phyloP scores from a whole-genome alignment of 2,329 filamentous ascomycete species.

The Trichophyton simii region DNA sequence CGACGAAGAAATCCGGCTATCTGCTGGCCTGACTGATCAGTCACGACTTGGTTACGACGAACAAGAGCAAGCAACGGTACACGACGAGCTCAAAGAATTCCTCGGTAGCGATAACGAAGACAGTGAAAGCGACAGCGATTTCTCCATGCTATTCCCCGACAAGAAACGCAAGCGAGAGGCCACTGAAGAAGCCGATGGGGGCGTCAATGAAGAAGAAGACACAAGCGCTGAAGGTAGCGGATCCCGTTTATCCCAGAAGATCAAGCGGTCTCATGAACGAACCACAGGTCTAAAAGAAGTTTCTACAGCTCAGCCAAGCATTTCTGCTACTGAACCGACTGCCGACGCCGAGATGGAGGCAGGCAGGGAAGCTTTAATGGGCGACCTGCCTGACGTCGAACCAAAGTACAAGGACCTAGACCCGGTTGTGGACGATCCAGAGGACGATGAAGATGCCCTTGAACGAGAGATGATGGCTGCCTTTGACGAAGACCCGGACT shows the following conservation, averaged over 20 bases:
- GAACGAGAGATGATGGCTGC: slow-evolving; percentile 48
- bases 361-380: slow-evolving; percentile 22
- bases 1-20: slow-evolving; percentile 39
- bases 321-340: slow-evolving; percentile 42
- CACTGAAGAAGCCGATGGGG: slow-evolving; percentile 16
- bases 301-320: slow-evolving; percentile 18
- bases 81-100: slow-evolving; percentile 66
- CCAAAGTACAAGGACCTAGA: slow-evolving; percentile 1
- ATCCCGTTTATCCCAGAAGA: slow-evolving; percentile 28
- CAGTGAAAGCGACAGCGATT: slow-evolving; percentile 21
- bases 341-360: slow-evolving; percentile 39
- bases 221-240: slow-evolving; percentile 23
- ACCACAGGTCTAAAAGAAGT: slow-evolving; percentile 29
- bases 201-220: slow-evolving; percentile 24
- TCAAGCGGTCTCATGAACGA: slow-evolving; percentile 31
- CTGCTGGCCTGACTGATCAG: slow-evolving; percentile 37
- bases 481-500: slow-evolving; percentile 34
- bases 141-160: slow-evolving; percentile 20
- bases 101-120: slow-evolving; percentile 34
- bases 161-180: slow-evolving; percentile 29
- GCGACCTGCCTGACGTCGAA: slow-evolving; percentile 8
- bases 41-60: slow-evolving; percentile 45
- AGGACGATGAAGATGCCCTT: slow-evolving; percentile 34
- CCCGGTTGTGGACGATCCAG: slow-evolving; percentile 8
- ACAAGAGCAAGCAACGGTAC: slow-evolving; percentile 51